A percentile compares a stretch with the other conserved stretches of the same genome.
These are phyloP conservation scores for Boletellus ananiceps DNA, from an alignment of 768 basidiomycete genomes.

Conservation along the genomic window DNA sequence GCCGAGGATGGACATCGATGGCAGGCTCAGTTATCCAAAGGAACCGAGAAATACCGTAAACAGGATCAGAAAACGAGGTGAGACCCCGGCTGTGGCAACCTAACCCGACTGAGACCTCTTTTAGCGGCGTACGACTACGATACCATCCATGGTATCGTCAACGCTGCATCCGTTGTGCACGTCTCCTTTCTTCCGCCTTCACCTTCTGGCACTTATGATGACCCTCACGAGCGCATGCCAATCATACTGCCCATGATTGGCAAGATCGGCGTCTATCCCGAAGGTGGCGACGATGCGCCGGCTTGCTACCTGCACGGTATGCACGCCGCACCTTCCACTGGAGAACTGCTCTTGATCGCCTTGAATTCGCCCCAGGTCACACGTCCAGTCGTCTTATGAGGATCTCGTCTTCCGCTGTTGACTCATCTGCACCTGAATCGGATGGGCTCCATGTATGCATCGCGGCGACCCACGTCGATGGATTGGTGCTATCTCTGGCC, in stretches of 20 bases:
- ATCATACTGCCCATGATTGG: slow-evolving; percentile 27
- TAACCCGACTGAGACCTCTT: not conserved
- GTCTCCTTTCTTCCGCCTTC: slow-evolving; percentile 23
- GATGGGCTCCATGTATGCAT: slow-evolving; percentile 18
- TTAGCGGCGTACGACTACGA: slow-evolving; percentile 20
- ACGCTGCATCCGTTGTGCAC: slow-evolving; percentile 20
- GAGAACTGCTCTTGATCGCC: not conserved
- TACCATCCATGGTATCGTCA: slow-evolving; percentile 21
- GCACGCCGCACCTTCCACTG: not conserved
- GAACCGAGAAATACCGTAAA: slow-evolving; percentile 21
- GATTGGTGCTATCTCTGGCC: slow-evolving; percentile 19
- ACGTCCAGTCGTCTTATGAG: slow-evolving; percentile 27
- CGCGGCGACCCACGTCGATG: slow-evolving; percentile 24
- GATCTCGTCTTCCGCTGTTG: slow-evolving; percentile 2
- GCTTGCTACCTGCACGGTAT: slow-evolving; percentile 23
- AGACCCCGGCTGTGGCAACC: not conserved
- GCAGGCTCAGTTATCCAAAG: slow-evolving; percentile 37
- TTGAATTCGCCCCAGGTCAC: slow-evolving; percentile 9
- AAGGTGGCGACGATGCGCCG: slow-evolving; percentile 3
- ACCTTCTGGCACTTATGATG: slow-evolving; percentile 8
- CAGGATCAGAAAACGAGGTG: slow-evolving; percentile 24
- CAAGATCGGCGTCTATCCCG: slow-evolving; percentile 19
- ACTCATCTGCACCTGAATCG: not conserved
- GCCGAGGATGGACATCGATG: slow-evolving; percentile 43
- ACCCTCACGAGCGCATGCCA: slow-evolving; percentile 12